Evolutionary conservation across 345 rosid genomes (phyloP).

Genomic region (rapeseed (Brassica napus)): DNA sequence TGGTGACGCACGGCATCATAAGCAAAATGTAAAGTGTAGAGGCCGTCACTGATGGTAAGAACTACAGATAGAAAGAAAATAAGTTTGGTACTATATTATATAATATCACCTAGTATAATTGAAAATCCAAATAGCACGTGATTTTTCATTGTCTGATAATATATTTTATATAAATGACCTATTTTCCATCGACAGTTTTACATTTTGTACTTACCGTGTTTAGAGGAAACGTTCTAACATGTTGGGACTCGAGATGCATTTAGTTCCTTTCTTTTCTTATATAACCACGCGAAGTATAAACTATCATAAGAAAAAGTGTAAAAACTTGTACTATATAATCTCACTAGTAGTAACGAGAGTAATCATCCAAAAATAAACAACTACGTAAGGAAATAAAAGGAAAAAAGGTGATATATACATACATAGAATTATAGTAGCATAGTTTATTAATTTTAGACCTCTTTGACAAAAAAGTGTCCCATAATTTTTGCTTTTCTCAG

Average conservation of each 20-base stretch:
- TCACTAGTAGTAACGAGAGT: neutral
- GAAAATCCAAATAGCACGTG: neutral
- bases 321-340: neutral
- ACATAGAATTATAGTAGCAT: neutral
- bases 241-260: neutral
- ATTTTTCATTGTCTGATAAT: too few species aligned
- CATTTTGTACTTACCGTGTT: neutral
- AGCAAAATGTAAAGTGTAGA: too few species aligned
- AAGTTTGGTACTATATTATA: too few species aligned
- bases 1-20: too few species aligned
- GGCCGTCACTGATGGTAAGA: neutral
- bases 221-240: neutral
- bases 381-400: neutral
- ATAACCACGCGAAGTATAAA: neutral
- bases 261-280: neutral
- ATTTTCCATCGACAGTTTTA: neutral
- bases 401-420: conserved; percentile 37
- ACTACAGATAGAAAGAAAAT: too few species aligned
- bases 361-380: conserved; percentile 12
- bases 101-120: too few species aligned
- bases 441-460: neutral
- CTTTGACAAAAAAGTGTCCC: neutral
- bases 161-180: neutral
- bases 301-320: neutral
- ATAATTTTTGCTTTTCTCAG: too few species aligned